Base-by-base conservation (phyloP, 331 rosid genomes). In the Cucumis variabilis region DNA sequence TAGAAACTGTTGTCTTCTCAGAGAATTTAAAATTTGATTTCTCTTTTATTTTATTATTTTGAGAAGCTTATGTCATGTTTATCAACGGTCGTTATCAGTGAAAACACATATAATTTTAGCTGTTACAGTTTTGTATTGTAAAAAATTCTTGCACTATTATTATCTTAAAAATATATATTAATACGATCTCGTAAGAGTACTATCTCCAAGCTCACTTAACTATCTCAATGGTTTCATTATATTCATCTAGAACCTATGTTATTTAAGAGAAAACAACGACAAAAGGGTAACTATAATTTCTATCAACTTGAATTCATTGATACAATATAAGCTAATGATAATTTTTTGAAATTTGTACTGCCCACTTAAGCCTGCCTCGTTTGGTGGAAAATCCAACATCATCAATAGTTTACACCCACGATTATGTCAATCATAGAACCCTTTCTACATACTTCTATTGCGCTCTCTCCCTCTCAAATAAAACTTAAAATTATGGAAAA, bases 291-390 rank as follows among this genome's bases (percentile, higher is more conserved):
- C 37, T 60, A 46, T 51, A 86, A 88, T 87, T 78, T 53, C 62
- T 37, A 30, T 65, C 28, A 67, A 48, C 71, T 53, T 88, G 44
- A 37, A 37, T 37, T 37, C 6, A 1, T 37, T 73, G 28, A 74
- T 21, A 11, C 21, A 21, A 62, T 23, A 41, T 41, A 21, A 74
- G 28, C 27, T 20, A 74, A 27, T 11, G 4, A 33, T 33, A 20
- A 6, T 37, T 41, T 73, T 20, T 20, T 53, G 44, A 73, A 41
- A 24, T 84, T n/a, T n/a, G 84, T 90, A n/a, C 79, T 58, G 37
- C 92, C 93, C 53, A 93, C 93, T 85, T 14, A 23, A 25, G 27
- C 17, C 25, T 87, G 90, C 37, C 89, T 86, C 85, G 28, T 75
- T 86, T 21, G 88, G 92, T 88, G 92, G 90, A 86, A 67, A 85